These are phyloP conservation scores for Colletotrichum nymphaeae DNA, from an alignment of 2,329 filamentous ascomycete species.

Conservation along the genomic window DNA sequence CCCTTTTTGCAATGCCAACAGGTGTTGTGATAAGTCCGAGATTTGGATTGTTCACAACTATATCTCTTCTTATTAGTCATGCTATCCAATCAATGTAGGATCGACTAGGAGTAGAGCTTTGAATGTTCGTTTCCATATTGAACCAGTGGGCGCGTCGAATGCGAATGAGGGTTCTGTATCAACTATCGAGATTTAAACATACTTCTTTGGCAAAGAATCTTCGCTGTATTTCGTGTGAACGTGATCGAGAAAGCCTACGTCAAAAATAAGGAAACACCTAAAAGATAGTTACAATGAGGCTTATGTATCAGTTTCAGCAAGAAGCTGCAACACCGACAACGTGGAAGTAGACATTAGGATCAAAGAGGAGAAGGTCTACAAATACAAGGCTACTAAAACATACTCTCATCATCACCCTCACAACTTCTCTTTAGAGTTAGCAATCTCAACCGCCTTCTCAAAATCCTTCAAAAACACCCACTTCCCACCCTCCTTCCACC, in stretches of 20 bases:
- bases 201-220: no score
- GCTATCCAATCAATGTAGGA: no score
- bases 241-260: no score
- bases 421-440: not conserved
- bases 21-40: no score
- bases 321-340: not conserved
- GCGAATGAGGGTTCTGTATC: no score
- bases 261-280: not conserved
- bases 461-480: constrained; percentile 1
- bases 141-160: not conserved
- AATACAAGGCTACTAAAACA: not conserved
- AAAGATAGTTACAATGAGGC: not conserved
- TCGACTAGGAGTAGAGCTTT: no score
- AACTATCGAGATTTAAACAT: no score
- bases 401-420: not conserved
- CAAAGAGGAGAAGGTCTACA: not conserved
- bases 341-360: not conserved
- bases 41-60: no score
- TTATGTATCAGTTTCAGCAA: not conserved
- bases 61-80: no score
- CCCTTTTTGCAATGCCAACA: not conserved
- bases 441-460: not conserved
- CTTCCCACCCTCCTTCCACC: constrained; percentile 3
- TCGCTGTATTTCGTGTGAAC: no score
- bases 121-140: no score